Conservation (phyloP, 2,329 filamentous ascomycete species). For the Alternaria gaisen region DNA sequence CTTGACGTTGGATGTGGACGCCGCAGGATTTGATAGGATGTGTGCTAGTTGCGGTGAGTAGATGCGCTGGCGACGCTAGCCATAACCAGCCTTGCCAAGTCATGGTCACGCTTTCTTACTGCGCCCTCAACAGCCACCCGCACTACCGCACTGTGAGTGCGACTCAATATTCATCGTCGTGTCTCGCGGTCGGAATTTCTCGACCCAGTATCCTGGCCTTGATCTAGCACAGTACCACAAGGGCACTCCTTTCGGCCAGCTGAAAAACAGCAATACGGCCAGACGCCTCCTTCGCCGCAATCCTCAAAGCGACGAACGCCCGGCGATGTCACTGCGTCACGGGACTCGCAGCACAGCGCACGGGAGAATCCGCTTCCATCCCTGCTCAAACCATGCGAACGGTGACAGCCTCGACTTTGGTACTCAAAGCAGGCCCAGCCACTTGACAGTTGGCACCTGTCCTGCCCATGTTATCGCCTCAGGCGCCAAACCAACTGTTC, state of each 20-base stretch:
- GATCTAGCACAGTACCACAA: conserved; percentile 37
- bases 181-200: conserved; percentile 32
- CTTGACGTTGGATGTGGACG: conserved; percentile 47
- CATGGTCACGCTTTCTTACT: conserved; percentile 41
- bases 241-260: conserved; percentile 32
- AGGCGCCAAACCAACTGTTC: conserved; percentile 49
- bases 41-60: conserved; percentile 47
- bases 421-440: conserved; percentile 32
- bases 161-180: conserved; percentile 27
- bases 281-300: conserved; percentile 29
- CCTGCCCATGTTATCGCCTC: conserved; percentile 37
- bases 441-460: conserved; percentile 28
- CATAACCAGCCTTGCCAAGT: conserved; percentile 23
- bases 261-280: conserved; percentile 44
- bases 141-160: conserved; percentile 26
- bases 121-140: conserved; percentile 39
- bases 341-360: conserved; percentile 36
- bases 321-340: conserved; percentile 30
- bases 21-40: conserved; percentile 43
- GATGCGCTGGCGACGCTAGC: conserved; percentile 49
- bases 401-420: conserved; percentile 38
- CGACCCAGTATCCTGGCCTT: conserved; percentile 35
- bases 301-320: conserved; percentile 9
- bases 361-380: conserved; percentile 34
- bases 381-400: conserved; percentile 47